Percentiles rank a stretch among this genome's conserved stretches.
phyloP scores from a whole-genome alignment of 176 grass and related monocot species.

The Rhynchospora breviuscula region DNA sequence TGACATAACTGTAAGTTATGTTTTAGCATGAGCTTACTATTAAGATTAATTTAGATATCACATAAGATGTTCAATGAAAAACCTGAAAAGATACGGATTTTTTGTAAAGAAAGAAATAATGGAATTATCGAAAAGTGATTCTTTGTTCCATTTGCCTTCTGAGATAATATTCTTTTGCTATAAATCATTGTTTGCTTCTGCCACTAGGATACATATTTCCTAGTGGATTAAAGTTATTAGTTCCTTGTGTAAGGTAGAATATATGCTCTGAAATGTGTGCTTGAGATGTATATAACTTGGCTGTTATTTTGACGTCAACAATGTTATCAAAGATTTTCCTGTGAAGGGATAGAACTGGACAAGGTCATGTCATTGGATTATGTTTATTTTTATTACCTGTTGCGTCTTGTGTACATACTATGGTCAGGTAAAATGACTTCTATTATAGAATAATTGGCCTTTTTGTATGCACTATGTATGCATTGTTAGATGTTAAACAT shows the following conservation, averaged over 20 bases:
- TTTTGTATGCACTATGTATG: not conserved
- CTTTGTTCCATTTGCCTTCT: conserved; percentile 16
- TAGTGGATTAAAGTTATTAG: conserved; percentile 11
- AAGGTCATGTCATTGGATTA: not conserved
- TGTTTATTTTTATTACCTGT: not conserved
- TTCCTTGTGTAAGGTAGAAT: not conserved
- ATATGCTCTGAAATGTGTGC: conserved; percentile 22
- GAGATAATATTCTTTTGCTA: conserved; percentile 12
- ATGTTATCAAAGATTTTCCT: not conserved
- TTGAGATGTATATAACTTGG: not conserved
- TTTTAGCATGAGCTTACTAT: not conserved
- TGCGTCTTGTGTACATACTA: not conserved
- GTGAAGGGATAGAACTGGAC: not conserved
- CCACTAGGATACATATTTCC: conserved; percentile 2
- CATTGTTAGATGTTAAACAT: conserved; percentile 11
- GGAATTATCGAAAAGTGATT: not conserved
- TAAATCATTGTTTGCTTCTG: not conserved
- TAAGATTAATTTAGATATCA: not conserved
- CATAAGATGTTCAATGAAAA: not conserved
- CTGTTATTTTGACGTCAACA: not conserved
- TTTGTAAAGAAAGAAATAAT: not conserved
- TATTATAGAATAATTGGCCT: not conserved
- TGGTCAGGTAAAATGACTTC: not conserved
- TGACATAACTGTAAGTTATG: conserved; percentile 28
- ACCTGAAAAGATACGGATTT: not conserved